Evolutionary conservation across 371 early-diverging fungal species (phyloP).

Genomic region (Lichtheimia ornata): DNA sequence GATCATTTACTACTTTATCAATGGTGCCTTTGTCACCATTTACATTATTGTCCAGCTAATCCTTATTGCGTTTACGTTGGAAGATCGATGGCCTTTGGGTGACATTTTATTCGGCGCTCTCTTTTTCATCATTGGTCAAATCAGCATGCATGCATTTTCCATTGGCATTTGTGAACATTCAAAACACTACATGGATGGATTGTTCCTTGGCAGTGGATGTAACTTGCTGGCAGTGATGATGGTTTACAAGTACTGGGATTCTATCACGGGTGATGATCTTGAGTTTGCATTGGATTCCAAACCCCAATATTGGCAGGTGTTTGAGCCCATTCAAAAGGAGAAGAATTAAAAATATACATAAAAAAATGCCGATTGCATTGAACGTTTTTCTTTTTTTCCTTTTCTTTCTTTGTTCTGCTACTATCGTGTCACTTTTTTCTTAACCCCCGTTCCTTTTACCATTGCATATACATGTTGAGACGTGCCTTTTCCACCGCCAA

Average conservation of each 20-base stretch:
- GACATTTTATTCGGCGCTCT: slow-evolving; percentile 75
- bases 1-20: slow-evolving; percentile 74
- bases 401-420: too few relatives aligned
- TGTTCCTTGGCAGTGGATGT: slow-evolving; percentile 84
- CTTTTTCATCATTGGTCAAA: slow-evolving; percentile 78
- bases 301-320: slow-evolving; percentile 24
- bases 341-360: background rate
- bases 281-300: slow-evolving; percentile 87
- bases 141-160: slow-evolving; percentile 69
- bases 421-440: background rate
- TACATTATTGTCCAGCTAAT: slow-evolving; percentile 82
- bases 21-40: slow-evolving; percentile 66
- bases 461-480: background rate
- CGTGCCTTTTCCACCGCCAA: background rate
- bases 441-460: background rate
- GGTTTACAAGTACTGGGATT: slow-evolving; percentile 96
- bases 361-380: too few relatives aligned
- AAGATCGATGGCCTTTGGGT: slow-evolving; percentile 89
- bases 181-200: slow-evolving; percentile 88
- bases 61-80: slow-evolving; percentile 81
- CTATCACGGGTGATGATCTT: slow-evolving; percentile 90
- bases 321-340: slow-evolving; percentile 6
- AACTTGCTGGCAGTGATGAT: slow-evolving; percentile 89
- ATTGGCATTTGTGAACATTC: slow-evolving; percentile 71
- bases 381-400: too few relatives aligned